Evolutionary conservation across 805 yeast species (phyloP), one percentile per base, ranked within the genome.

Genomic region (Tetrapisispora phaffii): DNA sequence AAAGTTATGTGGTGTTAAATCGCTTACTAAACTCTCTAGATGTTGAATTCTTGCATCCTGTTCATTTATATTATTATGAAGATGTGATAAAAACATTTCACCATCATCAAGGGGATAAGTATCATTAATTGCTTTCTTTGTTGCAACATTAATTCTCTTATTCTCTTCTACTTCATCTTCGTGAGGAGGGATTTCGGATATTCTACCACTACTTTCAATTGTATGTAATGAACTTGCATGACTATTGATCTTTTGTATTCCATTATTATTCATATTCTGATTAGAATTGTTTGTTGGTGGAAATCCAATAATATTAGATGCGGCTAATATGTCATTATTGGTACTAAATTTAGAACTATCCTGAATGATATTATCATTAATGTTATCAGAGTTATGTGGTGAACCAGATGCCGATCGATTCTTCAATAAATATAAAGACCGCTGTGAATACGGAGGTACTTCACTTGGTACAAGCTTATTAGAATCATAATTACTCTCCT

Each of bases 21-120:
- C 48, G 39, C 50, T 49, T 23, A 60, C 60, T 53, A 62, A 48
- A 36, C 59, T 59, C 42, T 60, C 64, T 24, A 62, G 46, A 39
- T 62, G 59, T 35, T 59, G 65, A 8, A 62, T 59, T 26, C 63
- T 48, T 31, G 52, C 55, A 36, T 57, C 63, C 47, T 62, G 66
- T 35, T 55, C 57, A 35, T 55, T 56, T 24, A 62, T 60, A 36
- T 55, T 59, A n/a, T 50, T 44, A 42, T 60, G 58, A 39, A 62
- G 43, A 39, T 55, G 55, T 1, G 35, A 21, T 34, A 39, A 24
- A 24, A 38, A 20, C n/a, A 20, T 21, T 20, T 41, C 23, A 6
- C 23, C 12, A 32, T 37, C 22, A 21, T 39, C 41, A 2, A 29
- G 13, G 19, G 41, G 41, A 28, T 38, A 38, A 23, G 12, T 24